These are phyloP conservation scores for Plasmodium ovale DNA, from an alignment of 169 alveolate genomes.

Conservation along the genomic window DNA sequence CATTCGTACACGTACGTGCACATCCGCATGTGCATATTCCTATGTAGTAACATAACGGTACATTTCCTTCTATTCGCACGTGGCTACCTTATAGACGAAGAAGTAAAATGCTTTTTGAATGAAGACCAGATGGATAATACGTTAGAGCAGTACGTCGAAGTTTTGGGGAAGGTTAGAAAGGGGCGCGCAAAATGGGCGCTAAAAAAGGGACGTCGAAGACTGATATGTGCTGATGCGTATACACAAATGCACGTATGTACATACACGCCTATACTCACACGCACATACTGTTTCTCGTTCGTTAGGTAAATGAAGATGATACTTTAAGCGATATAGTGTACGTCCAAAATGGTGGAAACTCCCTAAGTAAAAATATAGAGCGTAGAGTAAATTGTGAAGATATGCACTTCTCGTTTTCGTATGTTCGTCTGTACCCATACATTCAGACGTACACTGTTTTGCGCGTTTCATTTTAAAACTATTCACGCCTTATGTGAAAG, in stretches of 20 bases:
- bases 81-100: constrained; percentile 44
- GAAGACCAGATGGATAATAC: constrained; percentile 39
- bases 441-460: background rate
- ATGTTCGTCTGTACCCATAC: too few species aligned
- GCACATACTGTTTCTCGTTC: background rate
- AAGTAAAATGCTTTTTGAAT: constrained; percentile 53
- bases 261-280: background rate
- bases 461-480: background rate
- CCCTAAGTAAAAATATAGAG: constrained; percentile 35
- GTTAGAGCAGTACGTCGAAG: constrained; percentile 72
- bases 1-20: constrained; percentile 1
- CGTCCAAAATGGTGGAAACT: constrained; percentile 61
- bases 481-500: too few species aligned
- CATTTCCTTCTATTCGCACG: background rate
- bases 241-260: background rate
- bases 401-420: too few species aligned
- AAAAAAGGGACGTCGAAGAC: too few species aligned
- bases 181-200: background rate
- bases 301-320: constrained; percentile 67
- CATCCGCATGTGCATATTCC: background rate
- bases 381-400: too few species aligned
- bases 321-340: constrained; percentile 63
- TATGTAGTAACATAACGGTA: background rate
- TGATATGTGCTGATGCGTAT: background rate
- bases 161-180: constrained; percentile 60